These are phyloP conservation scores for Boletus eberwhitei DNA, from an alignment of 768 basidiomycete species.

Conservation along the genomic window DNA sequence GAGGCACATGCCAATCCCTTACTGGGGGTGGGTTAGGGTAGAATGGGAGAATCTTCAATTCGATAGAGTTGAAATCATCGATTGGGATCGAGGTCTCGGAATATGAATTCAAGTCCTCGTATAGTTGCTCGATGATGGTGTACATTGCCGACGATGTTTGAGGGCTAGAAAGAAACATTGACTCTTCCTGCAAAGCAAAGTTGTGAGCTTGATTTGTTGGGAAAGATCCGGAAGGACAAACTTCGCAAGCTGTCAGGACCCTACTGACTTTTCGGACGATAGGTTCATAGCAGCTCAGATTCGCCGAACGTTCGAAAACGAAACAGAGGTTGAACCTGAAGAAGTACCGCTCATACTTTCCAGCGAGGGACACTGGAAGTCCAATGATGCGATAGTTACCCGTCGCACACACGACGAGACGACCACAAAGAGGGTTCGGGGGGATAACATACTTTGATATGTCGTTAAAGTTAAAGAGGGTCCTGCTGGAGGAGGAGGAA, in stretches of 20 bases:
- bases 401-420: slow-evolving; percentile 84
- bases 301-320: slow-evolving; percentile 88
- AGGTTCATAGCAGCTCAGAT: slow-evolving; percentile 93
- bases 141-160: slow-evolving; percentile 64
- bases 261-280: slow-evolving; percentile 93
- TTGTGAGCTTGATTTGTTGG: not conserved
- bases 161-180: slow-evolving; percentile 77
- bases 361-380: slow-evolving; percentile 79
- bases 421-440: slow-evolving; percentile 76
- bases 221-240: slow-evolving; percentile 35
- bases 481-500: slow-evolving; percentile 46
- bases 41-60: slow-evolving; percentile 94
- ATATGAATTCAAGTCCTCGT: slow-evolving; percentile 96
- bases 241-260: slow-evolving; percentile 87
- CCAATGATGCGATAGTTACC: slow-evolving; percentile 84
- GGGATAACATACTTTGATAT: slow-evolving; percentile 96
- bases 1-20: slow-evolving; percentile 93
- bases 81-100: slow-evolving; percentile 92
- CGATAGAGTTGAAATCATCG: slow-evolving; percentile 90
- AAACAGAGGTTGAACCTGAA: slow-evolving; percentile 96
- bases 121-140: slow-evolving; percentile 91
- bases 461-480: slow-evolving; percentile 84
- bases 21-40: slow-evolving; percentile 91
- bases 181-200: slow-evolving; percentile 67
- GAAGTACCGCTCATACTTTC: slow-evolving; percentile 79